These are phyloP conservation scores for Wickerhamomyces kurtzmanii DNA, from an alignment of 805 yeast genomes.

Conservation along the genomic window DNA sequence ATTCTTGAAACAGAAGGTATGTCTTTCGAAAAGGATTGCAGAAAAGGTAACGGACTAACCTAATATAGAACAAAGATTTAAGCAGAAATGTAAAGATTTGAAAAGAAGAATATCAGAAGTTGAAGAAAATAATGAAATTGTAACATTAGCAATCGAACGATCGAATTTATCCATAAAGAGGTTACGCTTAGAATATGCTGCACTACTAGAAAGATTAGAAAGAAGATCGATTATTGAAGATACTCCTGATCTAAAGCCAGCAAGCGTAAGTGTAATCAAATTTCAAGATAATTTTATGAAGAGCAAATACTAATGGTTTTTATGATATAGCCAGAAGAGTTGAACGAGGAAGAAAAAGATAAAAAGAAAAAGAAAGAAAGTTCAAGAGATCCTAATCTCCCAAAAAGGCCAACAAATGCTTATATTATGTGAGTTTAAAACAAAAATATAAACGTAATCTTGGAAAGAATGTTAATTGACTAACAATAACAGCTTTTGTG, in stretches of 20 bases:
- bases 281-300: conserved; percentile 7
- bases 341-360: conserved; percentile 15
- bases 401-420: conserved; percentile 87
- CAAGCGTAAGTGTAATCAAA: conserved; percentile 13
- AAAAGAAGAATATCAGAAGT: conserved; percentile 60
- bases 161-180: conserved; percentile 70
- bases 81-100: conserved; percentile 63
- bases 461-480: neutral
- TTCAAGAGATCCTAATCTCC: conserved; percentile 73
- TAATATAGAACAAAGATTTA: conserved; percentile 27
- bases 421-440: conserved; percentile 42
- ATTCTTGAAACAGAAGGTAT: too few relatives aligned
- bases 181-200: conserved; percentile 71
- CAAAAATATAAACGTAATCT: neutral
- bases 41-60: too few relatives aligned
- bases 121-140: conserved; percentile 68
- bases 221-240: conserved; percentile 26
- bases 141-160: conserved; percentile 68
- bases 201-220: conserved; percentile 75
- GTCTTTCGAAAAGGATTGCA: too few relatives aligned
- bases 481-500: conserved; percentile 46
- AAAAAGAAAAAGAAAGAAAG: conserved; percentile 21
- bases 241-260: conserved; percentile 3
- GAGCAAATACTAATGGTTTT: conserved; percentile 4
- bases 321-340: conserved; percentile 9